A percentile compares a stretch with the other conserved stretches of the same genome.
Evolutionary conservation across 108 stramenopile species (phyloP).

Genomic region (Ochromonas danica): DNA sequence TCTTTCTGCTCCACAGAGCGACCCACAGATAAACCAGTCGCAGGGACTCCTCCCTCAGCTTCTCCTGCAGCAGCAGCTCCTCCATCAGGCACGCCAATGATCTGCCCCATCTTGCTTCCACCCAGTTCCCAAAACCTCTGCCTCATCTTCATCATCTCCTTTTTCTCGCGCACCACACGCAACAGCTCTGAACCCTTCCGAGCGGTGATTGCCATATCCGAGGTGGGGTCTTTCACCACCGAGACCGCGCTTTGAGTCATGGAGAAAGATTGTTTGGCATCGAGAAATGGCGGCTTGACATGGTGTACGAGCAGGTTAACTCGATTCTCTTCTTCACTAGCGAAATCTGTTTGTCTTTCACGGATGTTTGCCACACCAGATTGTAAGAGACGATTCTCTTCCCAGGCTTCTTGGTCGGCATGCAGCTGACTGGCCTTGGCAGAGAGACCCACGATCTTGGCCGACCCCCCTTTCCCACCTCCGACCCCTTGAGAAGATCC

Average conservation of each 20-base stretch:
- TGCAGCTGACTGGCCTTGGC: constrained; percentile 68
- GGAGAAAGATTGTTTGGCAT: constrained; percentile 73
- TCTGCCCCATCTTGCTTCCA: constrained; percentile 87
- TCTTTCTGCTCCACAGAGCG: background rate
- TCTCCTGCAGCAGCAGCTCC: too few relatives aligned
- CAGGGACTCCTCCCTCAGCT: constrained; percentile 6
- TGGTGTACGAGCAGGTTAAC: constrained; percentile 85
- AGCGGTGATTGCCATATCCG: constrained; percentile 86
- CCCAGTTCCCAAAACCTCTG: constrained; percentile 98
- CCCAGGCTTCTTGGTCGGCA: constrained; percentile 94
- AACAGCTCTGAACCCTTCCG: constrained; percentile 79
- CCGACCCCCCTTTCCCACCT: background rate
- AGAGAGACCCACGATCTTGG: constrained; percentile 30
- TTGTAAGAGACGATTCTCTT: constrained; percentile 82
- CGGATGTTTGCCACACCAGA: constrained; percentile 73
- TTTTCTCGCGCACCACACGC: constrained; percentile 68
- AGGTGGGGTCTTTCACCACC: constrained; percentile 47
- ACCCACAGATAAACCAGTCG: background rate
- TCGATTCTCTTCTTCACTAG: constrained; percentile 57
- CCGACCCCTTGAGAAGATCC: background rate
- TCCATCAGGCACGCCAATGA: constrained; percentile 64
- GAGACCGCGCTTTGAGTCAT: constrained; percentile 72
- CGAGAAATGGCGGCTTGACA: constrained; percentile 93
- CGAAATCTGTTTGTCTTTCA: constrained; percentile 71
- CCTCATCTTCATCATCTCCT: constrained; percentile 83